A percentile compares a stretch with the other conserved stretches of the same genome.
These are phyloP conservation scores for Mycosphaerella sp. DNA, from an alignment of 2,329 filamentous ascomycete species.

Conservation along the genomic window DNA sequence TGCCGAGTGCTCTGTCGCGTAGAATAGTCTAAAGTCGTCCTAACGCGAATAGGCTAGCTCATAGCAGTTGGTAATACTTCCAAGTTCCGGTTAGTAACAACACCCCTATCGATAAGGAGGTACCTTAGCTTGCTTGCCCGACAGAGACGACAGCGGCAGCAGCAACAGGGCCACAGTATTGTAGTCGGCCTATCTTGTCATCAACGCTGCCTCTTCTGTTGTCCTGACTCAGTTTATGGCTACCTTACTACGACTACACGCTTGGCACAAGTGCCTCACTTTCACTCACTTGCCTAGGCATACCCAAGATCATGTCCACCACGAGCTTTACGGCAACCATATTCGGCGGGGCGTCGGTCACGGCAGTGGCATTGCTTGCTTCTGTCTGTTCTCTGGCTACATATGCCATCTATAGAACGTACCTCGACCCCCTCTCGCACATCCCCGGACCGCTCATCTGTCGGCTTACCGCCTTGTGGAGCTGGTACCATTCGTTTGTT, in stretches of 20 bases:
- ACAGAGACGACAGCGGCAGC: too few relatives aligned
- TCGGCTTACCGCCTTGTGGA: slow-evolving; percentile 27
- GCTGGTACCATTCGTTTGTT: slow-evolving; percentile 29
- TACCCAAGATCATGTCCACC: background rate
- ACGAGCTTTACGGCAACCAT: background rate
- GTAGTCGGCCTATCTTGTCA: background rate
- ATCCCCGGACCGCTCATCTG: slow-evolving; percentile 32
- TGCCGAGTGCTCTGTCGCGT: too few relatives aligned
- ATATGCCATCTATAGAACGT: slow-evolving; percentile 30
- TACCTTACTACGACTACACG: background rate
- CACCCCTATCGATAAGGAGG: too few relatives aligned
- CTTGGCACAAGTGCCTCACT: background rate
- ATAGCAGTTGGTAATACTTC: too few relatives aligned
- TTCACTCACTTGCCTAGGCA: background rate
- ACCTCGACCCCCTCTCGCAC: slow-evolving; percentile 32
- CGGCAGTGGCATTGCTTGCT: background rate
- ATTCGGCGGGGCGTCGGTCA: background rate
- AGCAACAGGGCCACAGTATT: too few relatives aligned
- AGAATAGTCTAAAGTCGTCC: too few relatives aligned
- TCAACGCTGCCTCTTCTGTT: background rate
- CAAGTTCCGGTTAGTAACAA: too few relatives aligned
- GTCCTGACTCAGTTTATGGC: background rate
- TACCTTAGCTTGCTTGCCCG: too few relatives aligned
- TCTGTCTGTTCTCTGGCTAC: slow-evolving; percentile 1
- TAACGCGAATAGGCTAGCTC: too few relatives aligned